Percentiles rank a stretch among this genome's conserved stretches.
These are phyloP conservation scores for Elsinoe fawcettii DNA, from an alignment of 2,329 filamentous ascomycete genomes.

Conservation along the genomic window DNA sequence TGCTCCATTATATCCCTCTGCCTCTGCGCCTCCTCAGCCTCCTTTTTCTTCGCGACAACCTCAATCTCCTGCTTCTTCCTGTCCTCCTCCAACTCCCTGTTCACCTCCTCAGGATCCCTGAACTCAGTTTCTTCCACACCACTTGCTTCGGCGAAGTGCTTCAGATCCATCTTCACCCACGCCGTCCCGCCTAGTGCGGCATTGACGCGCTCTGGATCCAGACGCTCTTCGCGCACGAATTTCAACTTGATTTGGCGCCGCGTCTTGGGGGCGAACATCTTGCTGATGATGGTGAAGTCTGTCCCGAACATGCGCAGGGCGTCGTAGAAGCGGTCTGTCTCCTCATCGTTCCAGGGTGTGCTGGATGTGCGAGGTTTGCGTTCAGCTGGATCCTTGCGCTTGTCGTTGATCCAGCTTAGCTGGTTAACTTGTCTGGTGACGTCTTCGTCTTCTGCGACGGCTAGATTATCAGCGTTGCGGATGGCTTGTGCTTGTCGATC, in stretches of 20 bases:
- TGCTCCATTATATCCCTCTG: conserved; percentile 28
- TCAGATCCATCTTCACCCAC: conserved; percentile 34
- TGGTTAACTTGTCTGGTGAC: conserved; percentile 65
- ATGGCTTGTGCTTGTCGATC: conserved; percentile 57
- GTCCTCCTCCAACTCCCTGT: conserved; percentile 27
- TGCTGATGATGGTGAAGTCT: conserved; percentile 71
- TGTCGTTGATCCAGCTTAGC: conserved; percentile 60
- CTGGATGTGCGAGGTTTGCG: conserved; percentile 43
- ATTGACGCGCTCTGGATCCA: conserved; percentile 56
- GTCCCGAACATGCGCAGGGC: conserved; percentile 70
- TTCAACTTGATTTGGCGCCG: conserved; percentile 72
- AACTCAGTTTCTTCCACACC: conserved; percentile 33
- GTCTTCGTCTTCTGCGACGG: conserved; percentile 63
- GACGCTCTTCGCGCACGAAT: conserved; percentile 70
- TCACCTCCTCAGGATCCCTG: conserved; percentile 30
- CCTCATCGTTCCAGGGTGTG: conserved; percentile 57
- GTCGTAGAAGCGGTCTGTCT: conserved; percentile 69
- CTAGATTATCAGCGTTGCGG: conserved; percentile 41
- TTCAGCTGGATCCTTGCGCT: conserved; percentile 39
- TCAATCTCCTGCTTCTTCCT: conserved; percentile 27
- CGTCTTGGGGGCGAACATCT: conserved; percentile 65
- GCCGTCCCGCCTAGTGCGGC: conserved; percentile 47
- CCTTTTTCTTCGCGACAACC: conserved; percentile 29
- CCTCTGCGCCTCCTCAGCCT: conserved; percentile 30
- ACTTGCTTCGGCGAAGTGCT: conserved; percentile 33